Evolutionary conservation across 202 grass and related monocot genomes (phyloP), one percentile per base, ranked within the genome.

Genomic region (Musa balbisiana): DNA sequence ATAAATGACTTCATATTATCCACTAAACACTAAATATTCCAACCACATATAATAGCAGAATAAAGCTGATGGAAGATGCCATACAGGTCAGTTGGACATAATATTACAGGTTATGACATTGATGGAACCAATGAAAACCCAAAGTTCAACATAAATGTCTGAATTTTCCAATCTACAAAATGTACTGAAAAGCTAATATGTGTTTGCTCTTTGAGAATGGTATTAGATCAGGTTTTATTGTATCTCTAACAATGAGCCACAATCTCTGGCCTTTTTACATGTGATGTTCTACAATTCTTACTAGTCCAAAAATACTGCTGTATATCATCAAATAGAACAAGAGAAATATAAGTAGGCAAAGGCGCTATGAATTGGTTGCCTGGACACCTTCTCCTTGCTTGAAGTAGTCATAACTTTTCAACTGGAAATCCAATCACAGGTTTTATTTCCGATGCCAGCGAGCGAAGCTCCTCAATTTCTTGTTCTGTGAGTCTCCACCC

Each of bases 391-490:
- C 54, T 74, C 55, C 49, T 75, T 19, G 73, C 55, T 26, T 49
- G 19, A 60, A n/a, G 33, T 22, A 49, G 25, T 82, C 74, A 96
- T 54, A 92, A 65, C 49, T 71, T 92, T 77, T 96, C 92, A 8
- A 92, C 85, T 6, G 89, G 92, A 81, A 96, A 92, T 22, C 89
- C 89, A 51, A 90, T 64, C 55, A 90, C 82, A 1, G 87, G 77
- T 75, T 82, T 87, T 27, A 88, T 73, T 68, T 88, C 19, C 3
- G 81, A 83, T 20, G 92, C 87, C 70, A 92, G 51, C 43, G 80
- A 86, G 0, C 87, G 89, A 5, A 96, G 55, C 72, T 96, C 89
- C 68, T 88, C 92, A 9, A 85, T 79, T 64, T 96, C 92, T 8
- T 89, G 55, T 2, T 53, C 81, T 10, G 81, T 80, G 3, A 96